phyloP scores from a whole-genome alignment of 495 filamentous ascomycete species.

The Darksidea phi region DNA sequence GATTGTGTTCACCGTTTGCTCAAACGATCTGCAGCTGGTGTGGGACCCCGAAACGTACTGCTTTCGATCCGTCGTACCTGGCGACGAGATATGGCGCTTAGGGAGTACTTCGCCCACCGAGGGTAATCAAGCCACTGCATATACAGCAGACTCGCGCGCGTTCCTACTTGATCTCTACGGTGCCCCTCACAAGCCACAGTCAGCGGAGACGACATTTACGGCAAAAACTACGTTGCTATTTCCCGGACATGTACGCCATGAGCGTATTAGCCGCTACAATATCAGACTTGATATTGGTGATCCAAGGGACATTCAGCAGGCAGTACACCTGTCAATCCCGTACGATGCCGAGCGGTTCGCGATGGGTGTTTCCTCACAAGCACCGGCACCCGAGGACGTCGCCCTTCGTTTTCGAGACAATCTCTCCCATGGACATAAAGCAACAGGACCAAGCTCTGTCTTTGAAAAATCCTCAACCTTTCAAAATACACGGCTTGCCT shows the following conservation, averaged over 20 bases:
- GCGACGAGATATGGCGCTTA: not conserved
- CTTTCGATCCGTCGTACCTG: constrained; percentile 21
- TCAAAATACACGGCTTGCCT: not conserved
- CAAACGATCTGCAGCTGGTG: not conserved
- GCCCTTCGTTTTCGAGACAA: not conserved
- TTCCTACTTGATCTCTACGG: too few species aligned
- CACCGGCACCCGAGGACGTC: not conserved
- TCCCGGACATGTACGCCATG: constrained; percentile 23
- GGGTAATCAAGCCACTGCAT: not conserved
- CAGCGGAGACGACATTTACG: constrained; percentile 10
- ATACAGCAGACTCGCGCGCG: not conserved
- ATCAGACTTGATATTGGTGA: constrained; percentile 15
- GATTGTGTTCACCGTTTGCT: constrained; percentile 5
- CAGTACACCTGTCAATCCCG: not conserved
- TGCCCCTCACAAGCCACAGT: not conserved
- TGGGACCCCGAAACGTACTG: constrained; percentile 16
- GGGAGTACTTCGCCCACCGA: not conserved
- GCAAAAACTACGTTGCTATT: constrained; percentile 6
- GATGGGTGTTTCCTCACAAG: not conserved
- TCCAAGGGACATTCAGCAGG: too few species aligned
- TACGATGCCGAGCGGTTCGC: not conserved
- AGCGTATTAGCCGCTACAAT: constrained; percentile 22
- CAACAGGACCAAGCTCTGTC: not conserved
- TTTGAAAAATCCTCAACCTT: constrained; percentile 2
- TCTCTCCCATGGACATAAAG: not conserved